phyloP scores from a whole-genome alignment of 129 eudicot species.

The Erigeron canadensis region DNA sequence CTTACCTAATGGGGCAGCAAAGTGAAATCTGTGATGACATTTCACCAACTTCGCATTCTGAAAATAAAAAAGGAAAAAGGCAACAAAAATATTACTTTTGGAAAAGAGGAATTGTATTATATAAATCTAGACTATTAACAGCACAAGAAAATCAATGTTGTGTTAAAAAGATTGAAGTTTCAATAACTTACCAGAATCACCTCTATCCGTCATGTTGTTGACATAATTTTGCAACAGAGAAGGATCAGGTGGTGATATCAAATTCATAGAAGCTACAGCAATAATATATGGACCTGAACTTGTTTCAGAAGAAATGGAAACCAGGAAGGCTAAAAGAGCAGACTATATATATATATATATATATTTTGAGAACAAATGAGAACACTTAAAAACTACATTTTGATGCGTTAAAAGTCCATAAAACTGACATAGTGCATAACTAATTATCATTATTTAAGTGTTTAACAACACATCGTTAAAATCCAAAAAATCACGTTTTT shows the following conservation, averaged over 20 bases:
- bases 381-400: too few relatives aligned
- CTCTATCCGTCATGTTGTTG: slow-evolving; percentile 9
- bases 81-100: background rate
- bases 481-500: too few relatives aligned
- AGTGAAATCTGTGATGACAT: slow-evolving; percentile 34
- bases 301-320: slow-evolving; percentile 4
- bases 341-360: too few relatives aligned
- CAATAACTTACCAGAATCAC: slow-evolving; percentile 30
- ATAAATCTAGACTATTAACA: background rate
- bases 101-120: background rate
- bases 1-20: slow-evolving; percentile 31
- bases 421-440: too few relatives aligned
- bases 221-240: slow-evolving; percentile 38
- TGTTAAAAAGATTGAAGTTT: slow-evolving; percentile 21
- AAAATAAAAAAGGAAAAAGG: background rate
- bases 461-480: too few relatives aligned
- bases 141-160: background rate
- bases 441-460: too few relatives aligned
- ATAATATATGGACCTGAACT: slow-evolving; percentile 32
- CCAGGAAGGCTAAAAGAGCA: background rate
- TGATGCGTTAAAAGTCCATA: too few relatives aligned
- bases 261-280: slow-evolving; percentile 33
- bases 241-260: slow-evolving; percentile 21
- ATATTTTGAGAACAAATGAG: too few relatives aligned
- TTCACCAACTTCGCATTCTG: slow-evolving; percentile 22